Conservation (phyloP, 164 flowering plant species). For the Stephania yunnanensis region DNA sequence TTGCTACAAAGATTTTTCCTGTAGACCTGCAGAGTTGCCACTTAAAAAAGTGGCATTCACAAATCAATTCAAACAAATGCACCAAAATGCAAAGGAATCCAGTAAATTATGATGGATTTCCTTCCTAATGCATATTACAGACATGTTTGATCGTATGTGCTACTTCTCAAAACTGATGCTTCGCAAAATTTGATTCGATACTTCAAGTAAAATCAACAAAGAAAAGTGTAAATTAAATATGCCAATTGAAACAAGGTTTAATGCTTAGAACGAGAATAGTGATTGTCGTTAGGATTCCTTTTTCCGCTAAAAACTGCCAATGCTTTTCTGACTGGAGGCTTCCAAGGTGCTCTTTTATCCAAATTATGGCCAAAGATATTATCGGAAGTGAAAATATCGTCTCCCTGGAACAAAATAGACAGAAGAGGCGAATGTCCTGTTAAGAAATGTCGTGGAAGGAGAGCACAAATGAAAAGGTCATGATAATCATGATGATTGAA, state of each 20-base stretch:
- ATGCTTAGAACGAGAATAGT: slow-evolving; percentile 50
- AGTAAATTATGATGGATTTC: no score
- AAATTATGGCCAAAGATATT: slow-evolving; percentile 45
- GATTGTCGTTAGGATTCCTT: slow-evolving; percentile 89
- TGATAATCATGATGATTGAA: neutral
- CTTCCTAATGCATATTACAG: no score
- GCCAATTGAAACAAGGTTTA: slow-evolving; percentile 10
- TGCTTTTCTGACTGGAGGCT: slow-evolving; percentile 77
- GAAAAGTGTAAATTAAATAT: neutral
- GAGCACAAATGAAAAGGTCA: no score
- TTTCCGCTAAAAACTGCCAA: slow-evolving; percentile 40
- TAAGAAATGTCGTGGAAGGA: neutral
- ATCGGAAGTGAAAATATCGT: slow-evolving; percentile 42
- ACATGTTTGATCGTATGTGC: neutral
- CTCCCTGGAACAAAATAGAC: slow-evolving; percentile 32
- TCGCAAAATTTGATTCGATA: no score
- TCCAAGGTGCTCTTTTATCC: slow-evolving; percentile 53
- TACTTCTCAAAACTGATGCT: neutral
- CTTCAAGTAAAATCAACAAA: neutral
- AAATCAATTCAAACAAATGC: no score
- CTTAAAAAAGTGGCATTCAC: no score
- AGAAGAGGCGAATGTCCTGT: neutral
- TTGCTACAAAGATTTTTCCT: no score
- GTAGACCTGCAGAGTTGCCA: no score
- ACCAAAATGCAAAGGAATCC: no score